Percentiles rank a stretch among this genome's conserved stretches.
Evolutionary conservation across 805 yeast species (phyloP).

Genomic region (Ogataea pignaliae): DNA sequence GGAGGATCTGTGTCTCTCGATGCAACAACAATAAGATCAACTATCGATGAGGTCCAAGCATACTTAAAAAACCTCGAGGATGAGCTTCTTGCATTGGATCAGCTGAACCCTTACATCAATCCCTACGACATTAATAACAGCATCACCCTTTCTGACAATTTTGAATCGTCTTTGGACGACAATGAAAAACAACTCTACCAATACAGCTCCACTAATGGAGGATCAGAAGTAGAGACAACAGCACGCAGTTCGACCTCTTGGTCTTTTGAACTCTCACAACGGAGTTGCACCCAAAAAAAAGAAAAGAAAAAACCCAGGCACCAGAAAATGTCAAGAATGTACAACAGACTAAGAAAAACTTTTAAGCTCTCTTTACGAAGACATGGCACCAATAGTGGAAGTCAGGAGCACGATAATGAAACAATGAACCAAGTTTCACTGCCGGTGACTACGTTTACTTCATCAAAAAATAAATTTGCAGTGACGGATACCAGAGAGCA

Average conservation of each 20-base stretch:
- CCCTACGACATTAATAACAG: not conserved
- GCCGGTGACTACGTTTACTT: too few relatives aligned
- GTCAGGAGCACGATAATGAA: not conserved
- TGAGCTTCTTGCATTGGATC: conserved; percentile 5
- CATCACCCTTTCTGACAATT: too few relatives aligned
- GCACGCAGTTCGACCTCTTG: not conserved
- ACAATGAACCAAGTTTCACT: too few relatives aligned
- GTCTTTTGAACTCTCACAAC: not conserved
- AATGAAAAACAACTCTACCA: too few relatives aligned
- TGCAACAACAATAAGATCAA: conserved; percentile 4
- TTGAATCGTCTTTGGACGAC: too few relatives aligned
- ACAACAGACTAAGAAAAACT: conserved; percentile 14
- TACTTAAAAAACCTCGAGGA: conserved; percentile 8
- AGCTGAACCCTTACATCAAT: not conserved
- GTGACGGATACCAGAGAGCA: too few relatives aligned
- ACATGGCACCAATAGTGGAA: not conserved
- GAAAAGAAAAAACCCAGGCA: conserved; percentile 3
- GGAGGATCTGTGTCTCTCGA: too few relatives aligned
- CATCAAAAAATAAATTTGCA: too few relatives aligned
- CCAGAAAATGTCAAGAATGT: conserved; percentile 13
- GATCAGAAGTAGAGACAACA: too few relatives aligned
- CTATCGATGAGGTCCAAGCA: conserved; percentile 9
- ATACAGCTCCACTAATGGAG: too few relatives aligned
- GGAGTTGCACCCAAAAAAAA: not conserved
- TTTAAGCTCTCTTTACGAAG: conserved; percentile 11